Conservation (phyloP, 176 grass and related monocot genomes). For the Carex myosuroides region DNA sequence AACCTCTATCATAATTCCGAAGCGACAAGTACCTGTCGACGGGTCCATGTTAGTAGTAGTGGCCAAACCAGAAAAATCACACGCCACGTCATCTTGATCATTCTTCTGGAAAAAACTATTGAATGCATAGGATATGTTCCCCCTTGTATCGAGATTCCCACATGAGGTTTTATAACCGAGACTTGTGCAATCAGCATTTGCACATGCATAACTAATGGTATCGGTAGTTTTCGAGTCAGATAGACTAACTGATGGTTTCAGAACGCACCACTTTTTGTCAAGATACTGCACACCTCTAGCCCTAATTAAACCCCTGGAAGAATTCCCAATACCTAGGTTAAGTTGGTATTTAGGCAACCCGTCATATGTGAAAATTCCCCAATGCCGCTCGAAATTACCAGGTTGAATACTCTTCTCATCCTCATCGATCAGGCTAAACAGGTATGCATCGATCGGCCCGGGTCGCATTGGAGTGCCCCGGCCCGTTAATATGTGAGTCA, state of each 20-base stretch:
- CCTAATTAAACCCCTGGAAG: slow-evolving; percentile 23
- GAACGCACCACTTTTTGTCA: slow-evolving; percentile 86
- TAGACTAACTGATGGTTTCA: slow-evolving; percentile 61
- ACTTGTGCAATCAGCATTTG: slow-evolving; percentile 83
- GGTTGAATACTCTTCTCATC: slow-evolving; percentile 96
- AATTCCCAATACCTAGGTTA: slow-evolving; percentile 37
- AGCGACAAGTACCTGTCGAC: slow-evolving; percentile 73
- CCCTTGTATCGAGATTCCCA: slow-evolving; percentile 47
- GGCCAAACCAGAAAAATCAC: slow-evolving; percentile 65
- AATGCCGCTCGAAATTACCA: slow-evolving; percentile 96
- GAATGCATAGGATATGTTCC: slow-evolving; percentile 89
- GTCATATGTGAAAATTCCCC: slow-evolving; percentile 88
- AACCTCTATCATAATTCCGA: slow-evolving; percentile 78
- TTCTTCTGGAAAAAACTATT: slow-evolving; percentile 96
- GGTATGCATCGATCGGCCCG: slow-evolving; percentile 61
- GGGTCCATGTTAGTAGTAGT: slow-evolving; percentile 72
- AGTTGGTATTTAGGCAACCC: slow-evolving; percentile 80
- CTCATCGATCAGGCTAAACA: slow-evolving; percentile 95
- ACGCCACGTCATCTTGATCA: slow-evolving; percentile 89
- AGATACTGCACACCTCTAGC: slow-evolving; percentile 61
- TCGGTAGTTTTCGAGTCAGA: slow-evolving; percentile 34
- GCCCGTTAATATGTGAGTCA: slow-evolving; percentile 58
- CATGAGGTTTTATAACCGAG: slow-evolving; percentile 90
- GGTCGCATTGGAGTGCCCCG: slow-evolving; percentile 71
- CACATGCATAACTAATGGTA: slow-evolving; percentile 64